These are phyloP conservation scores for Pseudogymnoascus sp. DNA, from an alignment of 2,329 filamentous ascomycete genomes.

Conservation along the genomic window DNA sequence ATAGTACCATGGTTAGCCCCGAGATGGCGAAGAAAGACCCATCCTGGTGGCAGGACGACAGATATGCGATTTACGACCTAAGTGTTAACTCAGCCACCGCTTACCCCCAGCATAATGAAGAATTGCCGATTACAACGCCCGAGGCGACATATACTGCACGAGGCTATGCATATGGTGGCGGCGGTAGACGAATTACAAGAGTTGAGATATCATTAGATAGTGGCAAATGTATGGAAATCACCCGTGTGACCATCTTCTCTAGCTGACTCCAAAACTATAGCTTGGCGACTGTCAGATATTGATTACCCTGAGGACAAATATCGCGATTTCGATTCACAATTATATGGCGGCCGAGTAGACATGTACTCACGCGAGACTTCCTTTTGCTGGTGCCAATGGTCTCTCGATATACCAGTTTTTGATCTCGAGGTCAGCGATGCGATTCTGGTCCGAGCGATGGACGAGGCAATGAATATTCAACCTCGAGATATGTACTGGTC, in stretches of 20 bases:
- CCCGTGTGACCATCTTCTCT: neutral
- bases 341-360: constrained; percentile 72
- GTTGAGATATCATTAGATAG: constrained; percentile 79
- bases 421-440: constrained; percentile 59
- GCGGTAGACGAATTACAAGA: constrained; percentile 72
- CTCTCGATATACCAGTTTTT: constrained; percentile 54
- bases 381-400: constrained; percentile 94
- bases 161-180: constrained; percentile 85
- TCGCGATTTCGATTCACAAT: constrained; percentile 51
- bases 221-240: constrained; percentile 45
- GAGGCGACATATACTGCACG: constrained; percentile 53
- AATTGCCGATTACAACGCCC: constrained; percentile 41
- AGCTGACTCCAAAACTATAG: neutral
- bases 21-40: constrained; percentile 68
- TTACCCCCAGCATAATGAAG: constrained; percentile 72
- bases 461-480: constrained; percentile 78
- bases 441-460: constrained; percentile 79
- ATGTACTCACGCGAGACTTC: constrained; percentile 72
- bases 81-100: constrained; percentile 78
- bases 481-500: constrained; percentile 95
- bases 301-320: constrained; percentile 83
- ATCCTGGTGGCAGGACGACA: constrained; percentile 78
- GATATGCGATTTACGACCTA: constrained; percentile 88
- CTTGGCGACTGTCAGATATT: constrained; percentile 70
- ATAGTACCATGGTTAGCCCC: constrained; percentile 65